Evolutionary conservation across 495 filamentous ascomycete species (phyloP).

Genomic region (Podospora pseudopauciseta): DNA sequence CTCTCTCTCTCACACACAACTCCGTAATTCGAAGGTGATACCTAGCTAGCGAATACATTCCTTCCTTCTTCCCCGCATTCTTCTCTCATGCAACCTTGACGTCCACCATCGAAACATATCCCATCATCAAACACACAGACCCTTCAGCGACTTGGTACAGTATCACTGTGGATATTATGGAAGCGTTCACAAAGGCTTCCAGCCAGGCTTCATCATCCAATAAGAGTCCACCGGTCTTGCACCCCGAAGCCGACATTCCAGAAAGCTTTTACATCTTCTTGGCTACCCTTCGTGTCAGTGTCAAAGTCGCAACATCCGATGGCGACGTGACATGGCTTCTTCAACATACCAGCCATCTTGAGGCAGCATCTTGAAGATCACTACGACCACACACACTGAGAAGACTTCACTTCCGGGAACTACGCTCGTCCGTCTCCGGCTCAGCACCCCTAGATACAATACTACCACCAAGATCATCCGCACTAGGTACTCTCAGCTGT

Average conservation of each 20-base stretch:
- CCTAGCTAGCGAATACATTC: slow-evolving; percentile 13
- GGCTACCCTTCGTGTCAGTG: background rate
- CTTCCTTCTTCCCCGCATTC: slow-evolving; percentile 7
- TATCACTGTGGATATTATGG: slow-evolving; percentile 22
- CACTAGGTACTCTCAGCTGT: background rate
- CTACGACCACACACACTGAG: background rate
- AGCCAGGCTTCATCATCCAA: slow-evolving; percentile 6
- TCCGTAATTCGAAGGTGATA: background rate
- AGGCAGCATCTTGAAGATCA: background rate
- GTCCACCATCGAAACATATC: background rate
- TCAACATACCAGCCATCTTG: background rate
- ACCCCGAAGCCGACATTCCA: slow-evolving; percentile 9
- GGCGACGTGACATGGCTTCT: slow-evolving; percentile 13
- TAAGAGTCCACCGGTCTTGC: slow-evolving; percentile 1
- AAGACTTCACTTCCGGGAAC: background rate
- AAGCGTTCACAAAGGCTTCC: slow-evolving; percentile 23
- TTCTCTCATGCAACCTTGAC: background rate
- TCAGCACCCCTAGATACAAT: background rate
- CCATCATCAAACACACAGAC: slow-evolving; percentile 3
- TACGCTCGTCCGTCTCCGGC: background rate
- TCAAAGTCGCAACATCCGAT: background rate
- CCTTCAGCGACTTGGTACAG: slow-evolving; percentile 6
- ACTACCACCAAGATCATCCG: background rate
- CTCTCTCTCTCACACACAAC: background rate
- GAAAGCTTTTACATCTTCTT: slow-evolving; percentile 1